These are phyloP conservation scores for Scenedesmus sp. DNA, from an alignment of 163 green algal species.

Conservation along the genomic window DNA sequence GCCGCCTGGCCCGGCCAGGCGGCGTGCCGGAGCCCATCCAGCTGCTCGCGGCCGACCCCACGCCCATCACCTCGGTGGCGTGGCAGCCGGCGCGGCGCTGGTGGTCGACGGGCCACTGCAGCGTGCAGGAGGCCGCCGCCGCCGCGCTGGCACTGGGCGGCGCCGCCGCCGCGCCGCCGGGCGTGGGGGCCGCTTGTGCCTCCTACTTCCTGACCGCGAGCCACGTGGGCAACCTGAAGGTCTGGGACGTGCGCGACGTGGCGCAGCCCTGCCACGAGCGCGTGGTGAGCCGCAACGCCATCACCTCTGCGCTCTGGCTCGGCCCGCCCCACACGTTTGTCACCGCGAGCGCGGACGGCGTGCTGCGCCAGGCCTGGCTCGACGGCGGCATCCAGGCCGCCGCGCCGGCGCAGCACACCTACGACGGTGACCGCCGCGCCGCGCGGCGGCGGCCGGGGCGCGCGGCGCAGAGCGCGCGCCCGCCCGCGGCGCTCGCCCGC, in stretches of 20 bases:
- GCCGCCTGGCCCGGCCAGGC: too few relatives aligned
- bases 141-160: not conserved
- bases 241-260: conserved; percentile 37
- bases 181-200: not conserved
- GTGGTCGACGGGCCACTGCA: conserved; percentile 7
- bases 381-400: conserved; percentile 24
- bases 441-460: too few relatives aligned
- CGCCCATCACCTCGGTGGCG: conserved; percentile 1
- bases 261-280: conserved; percentile 30
- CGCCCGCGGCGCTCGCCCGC: too few relatives aligned
- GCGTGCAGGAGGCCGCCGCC: not conserved
- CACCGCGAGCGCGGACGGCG: conserved; percentile 14
- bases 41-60: conserved; percentile 24
- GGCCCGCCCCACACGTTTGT: conserved; percentile 22
- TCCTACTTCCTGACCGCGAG: conserved; percentile 34
- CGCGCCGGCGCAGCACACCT: not conserved
- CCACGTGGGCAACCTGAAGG: conserved; percentile 15
- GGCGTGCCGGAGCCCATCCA: not conserved
- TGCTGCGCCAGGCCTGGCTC: conserved; percentile 21
- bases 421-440: conserved; percentile 20
- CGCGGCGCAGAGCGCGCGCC: too few relatives aligned
- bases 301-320: conserved; percentile 26
- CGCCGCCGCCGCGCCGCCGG: not conserved
- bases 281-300: conserved; percentile 22
- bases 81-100: conserved; percentile 36